Evolutionary conservation across 2,329 filamentous ascomycete genomes (phyloP).

Genomic region (Sporothrix pallida): DNA sequence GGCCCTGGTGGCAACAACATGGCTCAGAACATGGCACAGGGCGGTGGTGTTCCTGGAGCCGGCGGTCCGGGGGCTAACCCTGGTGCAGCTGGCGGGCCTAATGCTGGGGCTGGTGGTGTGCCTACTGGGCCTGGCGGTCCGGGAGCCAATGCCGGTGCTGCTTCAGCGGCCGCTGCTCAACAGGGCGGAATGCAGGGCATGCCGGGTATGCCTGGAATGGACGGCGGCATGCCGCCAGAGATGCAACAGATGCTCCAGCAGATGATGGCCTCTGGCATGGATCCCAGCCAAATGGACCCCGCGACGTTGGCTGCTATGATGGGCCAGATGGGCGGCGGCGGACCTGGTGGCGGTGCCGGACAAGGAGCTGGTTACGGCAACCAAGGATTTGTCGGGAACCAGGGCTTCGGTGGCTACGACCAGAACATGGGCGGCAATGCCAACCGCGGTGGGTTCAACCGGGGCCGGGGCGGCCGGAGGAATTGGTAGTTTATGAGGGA

Average conservation of each 20-base stretch:
- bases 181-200: slow-evolving; percentile 47
- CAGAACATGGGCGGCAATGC: slow-evolving; percentile 48
- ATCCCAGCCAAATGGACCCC: slow-evolving; percentile 70
- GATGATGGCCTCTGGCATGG: slow-evolving; percentile 70
- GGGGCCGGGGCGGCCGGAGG: slow-evolving; percentile 43
- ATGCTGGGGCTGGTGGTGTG: not conserved
- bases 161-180: not conserved
- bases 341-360: slow-evolving; percentile 45
- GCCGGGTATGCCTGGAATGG: slow-evolving; percentile 40
- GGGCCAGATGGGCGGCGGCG: slow-evolving; percentile 58
- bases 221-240: slow-evolving; percentile 53
- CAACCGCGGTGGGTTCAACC: slow-evolving; percentile 40
- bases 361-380: slow-evolving; percentile 50
- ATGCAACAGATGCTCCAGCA: slow-evolving; percentile 74
- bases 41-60: not conserved
- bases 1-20: slow-evolving; percentile 1
- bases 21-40: not conserved
- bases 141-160: not conserved
- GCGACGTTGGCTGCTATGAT: slow-evolving; percentile 65
- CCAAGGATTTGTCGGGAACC: slow-evolving; percentile 51
- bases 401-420: slow-evolving; percentile 50
- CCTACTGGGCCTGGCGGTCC: not conserved
- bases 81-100: slow-evolving; percentile 39
- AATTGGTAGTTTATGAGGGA: slow-evolving; percentile 35
- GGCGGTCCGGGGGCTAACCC: not conserved